These are phyloP conservation scores for Tulasnella sp. DNA, from an alignment of 768 basidiomycete genomes.

Conservation along the genomic window DNA sequence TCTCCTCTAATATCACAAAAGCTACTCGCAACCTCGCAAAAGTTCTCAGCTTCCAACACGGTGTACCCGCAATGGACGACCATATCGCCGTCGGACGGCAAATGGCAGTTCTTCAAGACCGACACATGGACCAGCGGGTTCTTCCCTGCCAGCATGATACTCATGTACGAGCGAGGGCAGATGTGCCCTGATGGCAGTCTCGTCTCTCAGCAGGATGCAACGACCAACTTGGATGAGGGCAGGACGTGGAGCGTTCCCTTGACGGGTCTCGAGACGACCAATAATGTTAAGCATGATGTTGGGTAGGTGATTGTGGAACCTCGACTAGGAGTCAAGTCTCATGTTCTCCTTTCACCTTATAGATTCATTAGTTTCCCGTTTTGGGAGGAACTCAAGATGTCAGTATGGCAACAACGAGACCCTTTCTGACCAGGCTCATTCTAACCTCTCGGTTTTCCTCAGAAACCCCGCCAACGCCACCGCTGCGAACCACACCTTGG, in stretches of 20 bases:
- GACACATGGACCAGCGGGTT: conserved; percentile 32
- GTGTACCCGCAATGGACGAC: conserved; percentile 60
- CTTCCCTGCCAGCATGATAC: conserved; percentile 31
- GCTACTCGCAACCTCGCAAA: conserved; percentile 52
- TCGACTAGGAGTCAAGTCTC: not conserved
- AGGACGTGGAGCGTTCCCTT: conserved; percentile 30
- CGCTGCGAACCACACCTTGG: conserved; percentile 25
- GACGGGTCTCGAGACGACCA: conserved; percentile 21
- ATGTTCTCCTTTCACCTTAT: not conserved
- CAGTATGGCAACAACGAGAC: not conserved
- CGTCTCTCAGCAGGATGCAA: not conserved
- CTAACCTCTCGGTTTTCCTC: not conserved
- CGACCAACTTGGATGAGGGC: conserved; percentile 20
- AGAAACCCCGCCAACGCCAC: conserved; percentile 31
- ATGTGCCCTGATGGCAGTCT: conserved; percentile 13
- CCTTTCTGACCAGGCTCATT: too few species aligned
- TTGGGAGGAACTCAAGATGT: conserved; percentile 30
- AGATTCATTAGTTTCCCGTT: conserved; percentile 33
- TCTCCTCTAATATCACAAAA: conserved; percentile 58
- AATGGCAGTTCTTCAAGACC: conserved; percentile 20
- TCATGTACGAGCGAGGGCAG: conserved; percentile 26
- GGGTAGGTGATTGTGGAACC: conserved; percentile 1
- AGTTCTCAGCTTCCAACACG: conserved; percentile 43
- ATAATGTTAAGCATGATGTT: conserved; percentile 30
- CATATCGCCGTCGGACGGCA: conserved; percentile 6